Conservation (phyloP, 2,329 filamentous ascomycete genomes). For the Purpureocillium lavendulum region DNA sequence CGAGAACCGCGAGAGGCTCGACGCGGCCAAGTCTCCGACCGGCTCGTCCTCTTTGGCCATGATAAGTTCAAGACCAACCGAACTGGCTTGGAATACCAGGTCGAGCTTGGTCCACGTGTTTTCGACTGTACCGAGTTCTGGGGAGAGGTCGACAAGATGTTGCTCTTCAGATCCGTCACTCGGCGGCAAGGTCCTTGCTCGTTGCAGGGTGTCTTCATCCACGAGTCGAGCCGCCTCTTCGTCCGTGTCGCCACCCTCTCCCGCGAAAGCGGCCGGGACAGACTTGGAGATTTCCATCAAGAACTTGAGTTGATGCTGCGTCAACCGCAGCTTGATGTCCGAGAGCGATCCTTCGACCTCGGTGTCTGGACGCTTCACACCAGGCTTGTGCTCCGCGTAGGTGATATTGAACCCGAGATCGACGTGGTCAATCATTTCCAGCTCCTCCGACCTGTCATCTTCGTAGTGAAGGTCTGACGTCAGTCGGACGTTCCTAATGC, state of each 20-base stretch:
- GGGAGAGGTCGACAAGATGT: constrained; percentile 47
- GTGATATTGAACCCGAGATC: constrained; percentile 90
- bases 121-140: constrained; percentile 60
- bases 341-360: constrained; percentile 91
- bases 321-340: constrained; percentile 81
- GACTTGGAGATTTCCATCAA: constrained; percentile 79
- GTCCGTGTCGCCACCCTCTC: constrained; percentile 58
- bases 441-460: constrained; percentile 64
- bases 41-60: constrained; percentile 67
- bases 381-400: constrained; percentile 76
- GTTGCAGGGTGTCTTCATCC: constrained; percentile 44
- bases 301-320: constrained; percentile 85
- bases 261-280: constrained; percentile 76
- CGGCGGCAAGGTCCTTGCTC: constrained; percentile 31
- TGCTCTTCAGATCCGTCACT: constrained; percentile 26
- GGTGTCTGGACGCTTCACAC: constrained; percentile 74
- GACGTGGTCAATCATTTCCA: constrained; percentile 95
- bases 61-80: constrained; percentile 81
- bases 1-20: constrained; percentile 88
- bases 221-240: constrained; percentile 70
- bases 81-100: constrained; percentile 80
- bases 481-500: constrained; percentile 84
- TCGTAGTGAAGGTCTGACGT: constrained; percentile 84
- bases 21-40: constrained; percentile 66
- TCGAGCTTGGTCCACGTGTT: constrained; percentile 90